These are phyloP conservation scores for Silene latifolia DNA, from an alignment of 148 eudicot species.

Conservation along the genomic window DNA sequence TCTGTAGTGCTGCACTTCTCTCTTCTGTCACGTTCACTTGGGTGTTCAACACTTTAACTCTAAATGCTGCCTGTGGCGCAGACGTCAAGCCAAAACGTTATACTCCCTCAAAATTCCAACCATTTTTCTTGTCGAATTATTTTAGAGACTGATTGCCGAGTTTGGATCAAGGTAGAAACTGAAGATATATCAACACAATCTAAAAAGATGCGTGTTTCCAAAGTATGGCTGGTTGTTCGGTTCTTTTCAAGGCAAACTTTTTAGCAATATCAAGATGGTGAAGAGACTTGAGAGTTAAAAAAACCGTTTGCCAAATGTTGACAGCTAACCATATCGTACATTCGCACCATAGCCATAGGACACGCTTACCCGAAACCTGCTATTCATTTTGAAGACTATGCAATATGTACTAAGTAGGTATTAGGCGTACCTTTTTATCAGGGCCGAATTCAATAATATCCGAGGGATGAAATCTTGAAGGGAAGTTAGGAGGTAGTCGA, in stretches of 20 bases:
- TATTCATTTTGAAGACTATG: no score
- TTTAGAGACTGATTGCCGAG: not conserved
- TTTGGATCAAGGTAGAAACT: not conserved
- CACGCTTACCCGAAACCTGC: not conserved
- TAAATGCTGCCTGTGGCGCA: conserved; percentile 44
- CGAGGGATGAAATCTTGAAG: conserved; percentile 70
- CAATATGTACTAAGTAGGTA: not conserved
- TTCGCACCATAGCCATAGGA: not conserved
- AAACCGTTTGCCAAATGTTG: not conserved
- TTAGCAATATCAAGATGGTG: not conserved
- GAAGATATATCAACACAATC: not conserved
- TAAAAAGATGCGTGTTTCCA: no score
- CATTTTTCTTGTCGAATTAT: no score
- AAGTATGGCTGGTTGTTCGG: not conserved
- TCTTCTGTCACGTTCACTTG: conserved; percentile 26
- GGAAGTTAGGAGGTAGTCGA: conserved; percentile 67
- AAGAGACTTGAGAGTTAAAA: no score
- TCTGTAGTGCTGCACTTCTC: conserved; percentile 32
- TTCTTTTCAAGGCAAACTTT: not conserved
- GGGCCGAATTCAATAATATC: conserved; percentile 72
- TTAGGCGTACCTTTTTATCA: conserved; percentile 51
- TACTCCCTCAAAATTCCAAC: no score
- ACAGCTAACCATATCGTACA: not conserved
- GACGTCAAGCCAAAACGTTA: not conserved
- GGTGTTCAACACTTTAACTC: conserved; percentile 50